Percentiles rank a stretch among this genome's conserved stretches.
Evolutionary conservation across 768 basidiomycete genomes (phyloP).

Genomic region (Phylloporus sp.): DNA sequence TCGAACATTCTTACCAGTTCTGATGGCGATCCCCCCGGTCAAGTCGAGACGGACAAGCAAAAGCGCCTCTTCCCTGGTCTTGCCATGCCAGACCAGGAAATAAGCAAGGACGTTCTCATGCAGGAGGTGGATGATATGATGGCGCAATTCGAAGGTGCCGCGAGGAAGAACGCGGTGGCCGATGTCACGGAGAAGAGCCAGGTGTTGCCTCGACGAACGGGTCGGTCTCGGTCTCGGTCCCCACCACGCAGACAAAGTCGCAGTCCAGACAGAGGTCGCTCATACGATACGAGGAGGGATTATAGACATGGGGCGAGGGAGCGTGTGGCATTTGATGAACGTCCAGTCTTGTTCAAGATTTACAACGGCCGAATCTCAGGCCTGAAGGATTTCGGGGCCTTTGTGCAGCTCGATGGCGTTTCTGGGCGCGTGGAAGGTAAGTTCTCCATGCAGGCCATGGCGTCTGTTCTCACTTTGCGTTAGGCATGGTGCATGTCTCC

Average conservation of each 20-base stretch:
- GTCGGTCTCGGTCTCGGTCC: slow-evolving; percentile 40
- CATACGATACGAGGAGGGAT: slow-evolving; percentile 38
- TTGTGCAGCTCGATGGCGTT: slow-evolving; percentile 85
- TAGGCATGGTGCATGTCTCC: slow-evolving; percentile 98
- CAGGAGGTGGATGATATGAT: slow-evolving; percentile 90
- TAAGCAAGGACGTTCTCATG: slow-evolving; percentile 75
- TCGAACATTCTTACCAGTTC: slow-evolving; percentile 36
- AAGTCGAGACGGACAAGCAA: slow-evolving; percentile 64
- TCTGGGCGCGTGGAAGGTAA: slow-evolving; percentile 83
- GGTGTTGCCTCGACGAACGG: slow-evolving; percentile 58
- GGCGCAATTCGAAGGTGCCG: slow-evolving; percentile 62
- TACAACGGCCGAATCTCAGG: slow-evolving; percentile 83
- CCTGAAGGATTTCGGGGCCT: slow-evolving; percentile 94
- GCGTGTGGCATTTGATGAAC: slow-evolving; percentile 56
- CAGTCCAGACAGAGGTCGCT: slow-evolving; percentile 57
- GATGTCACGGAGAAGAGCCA: slow-evolving; percentile 41
- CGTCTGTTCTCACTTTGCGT: slow-evolving; percentile 4
- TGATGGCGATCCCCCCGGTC: slow-evolving; percentile 28
- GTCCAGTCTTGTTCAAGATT: slow-evolving; percentile 89
- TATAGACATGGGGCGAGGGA: slow-evolving; percentile 38
- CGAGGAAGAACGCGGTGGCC: slow-evolving; percentile 51
- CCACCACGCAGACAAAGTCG: slow-evolving; percentile 48
- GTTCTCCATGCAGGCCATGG: slow-evolving; percentile 18
- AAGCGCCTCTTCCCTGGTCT: slow-evolving; percentile 89
- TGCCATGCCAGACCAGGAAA: slow-evolving; percentile 67